Conservation (phyloP, 345 rosid species). For the Raphanus raphanistrum region DNA sequence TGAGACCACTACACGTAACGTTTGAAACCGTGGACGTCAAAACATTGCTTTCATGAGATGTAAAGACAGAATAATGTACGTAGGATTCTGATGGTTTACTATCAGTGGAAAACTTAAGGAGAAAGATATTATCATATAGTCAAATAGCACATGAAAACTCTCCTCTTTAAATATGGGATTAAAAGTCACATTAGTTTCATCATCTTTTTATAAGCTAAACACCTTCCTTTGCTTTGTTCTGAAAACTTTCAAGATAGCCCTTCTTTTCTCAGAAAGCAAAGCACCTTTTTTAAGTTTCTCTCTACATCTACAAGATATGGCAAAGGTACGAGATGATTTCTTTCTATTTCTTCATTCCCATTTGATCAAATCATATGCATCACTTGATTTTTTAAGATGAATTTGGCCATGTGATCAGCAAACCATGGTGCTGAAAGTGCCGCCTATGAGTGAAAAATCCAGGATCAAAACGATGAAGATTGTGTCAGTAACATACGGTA, state of each 20-base stretch:
- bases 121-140: too few species aligned
- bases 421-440: neutral
- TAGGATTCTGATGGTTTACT: too few species aligned
- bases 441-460: conserved; percentile 2
- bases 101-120: too few species aligned
- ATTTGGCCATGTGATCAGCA: neutral
- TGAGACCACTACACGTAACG: too few species aligned
- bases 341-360: neutral
- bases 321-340: conserved; percentile 3
- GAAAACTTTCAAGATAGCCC: neutral
- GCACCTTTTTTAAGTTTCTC: neutral
- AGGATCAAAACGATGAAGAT: conserved; percentile 21
- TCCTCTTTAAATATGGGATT: too few species aligned
- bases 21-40: too few species aligned
- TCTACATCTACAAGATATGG: neutral
- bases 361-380: neutral
- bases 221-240: neutral
- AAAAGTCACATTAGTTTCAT: too few species aligned
- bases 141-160: too few species aligned
- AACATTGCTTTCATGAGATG: neutral
- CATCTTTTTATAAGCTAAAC: too few species aligned
- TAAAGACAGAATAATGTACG: neutral
- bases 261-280: conserved; percentile 2
- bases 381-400: conserved; percentile 1
- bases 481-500: conserved; percentile 10